A percentile compares a stretch with the other conserved stretches of the same genome.
Conservation (phyloP, 2,329 filamentous ascomycete genomes). For the Fusarium virguliforme region DNA sequence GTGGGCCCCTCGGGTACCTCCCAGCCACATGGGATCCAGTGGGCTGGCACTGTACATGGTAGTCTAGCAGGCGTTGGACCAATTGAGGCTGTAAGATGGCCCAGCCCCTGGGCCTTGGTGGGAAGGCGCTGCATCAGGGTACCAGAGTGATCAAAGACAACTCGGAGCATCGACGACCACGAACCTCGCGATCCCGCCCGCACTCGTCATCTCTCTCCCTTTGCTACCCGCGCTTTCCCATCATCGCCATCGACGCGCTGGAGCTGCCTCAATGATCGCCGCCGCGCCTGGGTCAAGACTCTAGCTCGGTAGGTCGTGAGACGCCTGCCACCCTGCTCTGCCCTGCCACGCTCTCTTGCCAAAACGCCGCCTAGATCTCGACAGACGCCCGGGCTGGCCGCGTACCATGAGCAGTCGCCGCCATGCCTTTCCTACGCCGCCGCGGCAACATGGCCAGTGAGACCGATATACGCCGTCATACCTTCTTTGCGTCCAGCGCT, state of each 20-base stretch:
- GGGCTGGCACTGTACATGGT: slow-evolving; percentile 43
- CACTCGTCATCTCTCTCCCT: slow-evolving; percentile 27
- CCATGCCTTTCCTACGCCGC: slow-evolving; percentile 75
- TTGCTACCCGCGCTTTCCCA: slow-evolving; percentile 17
- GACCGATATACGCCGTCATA: slow-evolving; percentile 71
- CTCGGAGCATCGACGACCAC: slow-evolving; percentile 32
- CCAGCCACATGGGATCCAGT: slow-evolving; percentile 46
- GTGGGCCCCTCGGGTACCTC: slow-evolving; percentile 35
- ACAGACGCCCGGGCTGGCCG: slow-evolving; percentile 48
- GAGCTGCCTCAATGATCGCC: slow-evolving; percentile 46
- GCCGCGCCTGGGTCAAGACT: slow-evolving; percentile 42
- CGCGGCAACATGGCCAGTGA: slow-evolving; percentile 74
- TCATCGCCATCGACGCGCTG: slow-evolving; percentile 25
- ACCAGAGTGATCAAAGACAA: slow-evolving; percentile 38
- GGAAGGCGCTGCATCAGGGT: slow-evolving; percentile 43
- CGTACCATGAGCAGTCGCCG: slow-evolving; percentile 60
- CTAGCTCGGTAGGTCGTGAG: slow-evolving; percentile 50
- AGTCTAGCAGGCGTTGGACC: slow-evolving; percentile 44
- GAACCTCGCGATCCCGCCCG: slow-evolving; percentile 27
- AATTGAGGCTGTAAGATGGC: slow-evolving; percentile 45
- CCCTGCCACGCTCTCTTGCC: slow-evolving; percentile 36
- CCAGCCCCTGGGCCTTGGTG: slow-evolving; percentile 44
- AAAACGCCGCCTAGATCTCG: slow-evolving; percentile 38
- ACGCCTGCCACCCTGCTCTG: slow-evolving; percentile 43
- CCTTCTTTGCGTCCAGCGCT: slow-evolving; percentile 56